Evolutionary conservation across 495 filamentous ascomycete species (phyloP).

Genomic region (Choiromyces venosus): DNA sequence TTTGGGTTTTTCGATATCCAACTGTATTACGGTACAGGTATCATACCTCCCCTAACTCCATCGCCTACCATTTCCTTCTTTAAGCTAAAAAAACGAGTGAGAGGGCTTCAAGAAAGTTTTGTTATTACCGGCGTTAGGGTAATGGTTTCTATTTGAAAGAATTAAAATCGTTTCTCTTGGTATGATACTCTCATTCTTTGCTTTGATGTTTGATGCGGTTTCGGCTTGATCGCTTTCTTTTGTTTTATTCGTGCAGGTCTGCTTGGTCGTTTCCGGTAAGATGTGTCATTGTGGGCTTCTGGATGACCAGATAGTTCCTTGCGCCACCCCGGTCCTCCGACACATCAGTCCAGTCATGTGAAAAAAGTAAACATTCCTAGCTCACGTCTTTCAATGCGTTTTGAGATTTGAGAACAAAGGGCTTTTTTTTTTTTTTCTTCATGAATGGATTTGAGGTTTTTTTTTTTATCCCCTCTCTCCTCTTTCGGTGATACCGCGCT

Average conservation of each 20-base stretch:
- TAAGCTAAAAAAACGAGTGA: conserved; percentile 5
- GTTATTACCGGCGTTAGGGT: conserved; percentile 2
- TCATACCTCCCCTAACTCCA: not conserved
- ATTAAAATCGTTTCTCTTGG: conserved; percentile 7
- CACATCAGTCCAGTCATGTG: conserved; percentile 26
- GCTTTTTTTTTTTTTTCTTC: conserved; percentile 19
- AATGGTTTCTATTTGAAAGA: not conserved
- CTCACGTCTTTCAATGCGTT: conserved; percentile 1
- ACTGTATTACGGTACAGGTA: too few species aligned
- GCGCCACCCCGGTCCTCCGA: not conserved
- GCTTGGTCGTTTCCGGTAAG: conserved; percentile 34
- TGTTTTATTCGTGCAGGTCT: conserved; percentile 33
- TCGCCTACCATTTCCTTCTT: not conserved
- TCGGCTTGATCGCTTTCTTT: conserved; percentile 23
- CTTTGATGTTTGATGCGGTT: conserved; percentile 30
- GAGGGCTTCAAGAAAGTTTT: conserved; percentile 12
- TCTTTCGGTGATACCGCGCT: not conserved
- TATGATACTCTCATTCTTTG: conserved; percentile 24
- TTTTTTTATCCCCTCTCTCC: conserved; percentile 1
- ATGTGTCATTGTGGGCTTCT: conserved; percentile 34
- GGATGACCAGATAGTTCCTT: conserved; percentile 24
- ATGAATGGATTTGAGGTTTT: conserved; percentile 25
- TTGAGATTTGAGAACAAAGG: conserved; percentile 23
- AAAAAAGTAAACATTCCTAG: conserved; percentile 14
- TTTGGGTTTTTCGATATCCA: not conserved